These are phyloP conservation scores for Cryoendolithus antarcticus DNA, from an alignment of 2,329 filamentous ascomycete species.

Conservation along the genomic window DNA sequence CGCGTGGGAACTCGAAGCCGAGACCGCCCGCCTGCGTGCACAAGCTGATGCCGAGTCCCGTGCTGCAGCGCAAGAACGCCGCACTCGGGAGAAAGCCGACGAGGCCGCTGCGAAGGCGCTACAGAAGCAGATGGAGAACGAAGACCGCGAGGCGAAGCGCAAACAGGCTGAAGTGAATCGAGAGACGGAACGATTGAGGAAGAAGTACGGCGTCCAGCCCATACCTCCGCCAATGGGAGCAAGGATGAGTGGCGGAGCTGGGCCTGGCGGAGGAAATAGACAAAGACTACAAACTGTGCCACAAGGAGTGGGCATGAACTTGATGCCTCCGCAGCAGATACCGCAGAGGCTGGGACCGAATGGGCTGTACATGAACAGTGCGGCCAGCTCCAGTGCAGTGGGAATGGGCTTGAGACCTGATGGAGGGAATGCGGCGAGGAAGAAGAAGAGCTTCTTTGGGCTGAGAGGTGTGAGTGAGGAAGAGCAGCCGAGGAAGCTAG, in stretches of 20 bases:
- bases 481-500: slow-evolving; percentile 19
- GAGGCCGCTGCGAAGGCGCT: slow-evolving; percentile 45
- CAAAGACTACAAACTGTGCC: slow-evolving; percentile 13
- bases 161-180: slow-evolving; percentile 47
- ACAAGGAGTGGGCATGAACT: slow-evolving; percentile 10
- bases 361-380: slow-evolving; percentile 19
- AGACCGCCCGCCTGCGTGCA: slow-evolving; percentile 35
- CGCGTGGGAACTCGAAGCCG: slow-evolving; percentile 41
- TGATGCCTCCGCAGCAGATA: slow-evolving; percentile 5
- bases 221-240: slow-evolving; percentile 3
- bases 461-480: slow-evolving; percentile 22
- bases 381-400: slow-evolving; percentile 16
- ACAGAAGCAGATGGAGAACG: slow-evolving; percentile 39
- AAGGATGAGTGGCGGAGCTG: slow-evolving; percentile 5
- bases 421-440: slow-evolving; percentile 13
- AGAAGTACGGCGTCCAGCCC: slow-evolving; percentile 49
- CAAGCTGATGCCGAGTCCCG: slow-evolving; percentile 32
- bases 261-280: slow-evolving; percentile 5
- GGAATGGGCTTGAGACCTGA: slow-evolving; percentile 17
- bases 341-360: slow-evolving; percentile 10
- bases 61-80: slow-evolving; percentile 37
- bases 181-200: slow-evolving; percentile 64
- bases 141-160: slow-evolving; percentile 44
- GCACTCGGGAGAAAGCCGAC: slow-evolving; percentile 46
- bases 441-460: slow-evolving; percentile 27